A percentile compares a stretch with the other conserved stretches of the same genome.
Conservation (phyloP, 2,329 filamentous ascomycete species). For the Arthroderma sp. region DNA sequence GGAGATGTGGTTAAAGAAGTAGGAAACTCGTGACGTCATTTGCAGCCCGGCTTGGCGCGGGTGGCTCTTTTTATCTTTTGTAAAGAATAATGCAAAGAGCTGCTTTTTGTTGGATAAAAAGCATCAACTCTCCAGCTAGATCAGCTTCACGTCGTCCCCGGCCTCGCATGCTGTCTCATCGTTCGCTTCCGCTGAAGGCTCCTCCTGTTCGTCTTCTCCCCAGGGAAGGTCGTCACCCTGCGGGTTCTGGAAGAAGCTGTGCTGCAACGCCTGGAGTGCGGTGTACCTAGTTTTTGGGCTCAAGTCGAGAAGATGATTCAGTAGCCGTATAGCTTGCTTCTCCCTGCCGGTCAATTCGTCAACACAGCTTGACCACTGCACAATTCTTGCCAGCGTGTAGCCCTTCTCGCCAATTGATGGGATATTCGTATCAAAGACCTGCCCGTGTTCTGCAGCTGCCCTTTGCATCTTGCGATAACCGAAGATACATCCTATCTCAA, state of each 20-base stretch:
- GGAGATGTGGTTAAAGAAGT: neutral
- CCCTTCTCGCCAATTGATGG: conserved; percentile 78
- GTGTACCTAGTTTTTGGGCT: conserved; percentile 33
- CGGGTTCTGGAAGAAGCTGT: conserved; percentile 36
- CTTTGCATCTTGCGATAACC: conserved; percentile 72
- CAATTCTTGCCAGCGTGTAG: conserved; percentile 82
- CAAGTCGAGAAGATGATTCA: conserved; percentile 34
- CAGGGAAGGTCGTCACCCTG: conserved; percentile 19
- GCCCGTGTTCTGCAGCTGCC: conserved; percentile 72
- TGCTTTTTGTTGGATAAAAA: too few relatives aligned
- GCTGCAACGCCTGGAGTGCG: conserved; percentile 33
- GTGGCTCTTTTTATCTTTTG: neutral
- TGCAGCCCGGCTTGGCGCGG: neutral
- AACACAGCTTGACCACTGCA: conserved; percentile 84
- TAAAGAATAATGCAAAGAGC: neutral
- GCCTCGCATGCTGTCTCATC: conserved; percentile 8
- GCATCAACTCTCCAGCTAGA: conserved; percentile 3
- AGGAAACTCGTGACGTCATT: neutral
- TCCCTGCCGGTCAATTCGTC: conserved; percentile 43
- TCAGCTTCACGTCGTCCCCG: conserved; percentile 14
- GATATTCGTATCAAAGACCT: conserved; percentile 83
- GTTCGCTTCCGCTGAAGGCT: neutral
- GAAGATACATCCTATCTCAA: conserved; percentile 94
- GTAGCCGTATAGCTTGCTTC: conserved; percentile 34
- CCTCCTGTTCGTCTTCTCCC: conserved; percentile 7